These are phyloP conservation scores for Ligustrum vulgare DNA, from an alignment of 257 asterid genomes.

Conservation along the genomic window DNA sequence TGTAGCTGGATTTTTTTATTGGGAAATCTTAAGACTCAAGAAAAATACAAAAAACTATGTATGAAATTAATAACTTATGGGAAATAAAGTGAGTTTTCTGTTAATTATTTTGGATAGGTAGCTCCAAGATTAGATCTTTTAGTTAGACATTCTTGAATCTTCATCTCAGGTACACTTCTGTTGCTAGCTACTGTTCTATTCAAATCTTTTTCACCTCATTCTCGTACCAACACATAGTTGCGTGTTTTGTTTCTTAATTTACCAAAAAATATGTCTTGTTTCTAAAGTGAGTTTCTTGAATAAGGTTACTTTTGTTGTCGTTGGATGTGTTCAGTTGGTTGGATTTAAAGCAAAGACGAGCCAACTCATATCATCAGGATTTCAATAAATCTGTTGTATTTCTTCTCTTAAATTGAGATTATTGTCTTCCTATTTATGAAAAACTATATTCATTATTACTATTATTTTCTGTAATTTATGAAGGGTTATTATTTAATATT, in stretches of 20 bases:
- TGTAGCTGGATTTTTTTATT: slow-evolving; percentile 21
- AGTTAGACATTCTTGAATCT: slow-evolving; percentile 26
- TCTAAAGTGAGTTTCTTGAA: slow-evolving; percentile 9
- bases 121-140: slow-evolving; percentile 37
- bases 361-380: slow-evolving; percentile 23
- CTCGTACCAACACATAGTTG: neutral
- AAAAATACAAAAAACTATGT: slow-evolving; percentile 8
- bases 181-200: slow-evolving; percentile 25
- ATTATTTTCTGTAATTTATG: neutral
- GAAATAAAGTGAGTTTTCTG: neutral
- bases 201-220: neutral
- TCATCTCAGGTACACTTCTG: slow-evolving; percentile 28
- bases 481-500: neutral
- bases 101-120: slow-evolving; percentile 11
- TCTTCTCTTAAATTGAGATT: neutral
- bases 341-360: slow-evolving; percentile 45
- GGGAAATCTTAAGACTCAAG: slow-evolving; percentile 27
- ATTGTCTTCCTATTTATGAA: neutral
- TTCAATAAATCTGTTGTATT: slow-evolving; percentile 23
- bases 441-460: neutral
- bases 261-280: neutral
- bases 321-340: slow-evolving; percentile 31
- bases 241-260: neutral
- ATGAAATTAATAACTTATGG: neutral
- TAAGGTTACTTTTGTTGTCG: slow-evolving; percentile 9